These are phyloP conservation scores for Teunomyces kruisii DNA, from an alignment of 805 yeast genomes.

Conservation along the genomic window DNA sequence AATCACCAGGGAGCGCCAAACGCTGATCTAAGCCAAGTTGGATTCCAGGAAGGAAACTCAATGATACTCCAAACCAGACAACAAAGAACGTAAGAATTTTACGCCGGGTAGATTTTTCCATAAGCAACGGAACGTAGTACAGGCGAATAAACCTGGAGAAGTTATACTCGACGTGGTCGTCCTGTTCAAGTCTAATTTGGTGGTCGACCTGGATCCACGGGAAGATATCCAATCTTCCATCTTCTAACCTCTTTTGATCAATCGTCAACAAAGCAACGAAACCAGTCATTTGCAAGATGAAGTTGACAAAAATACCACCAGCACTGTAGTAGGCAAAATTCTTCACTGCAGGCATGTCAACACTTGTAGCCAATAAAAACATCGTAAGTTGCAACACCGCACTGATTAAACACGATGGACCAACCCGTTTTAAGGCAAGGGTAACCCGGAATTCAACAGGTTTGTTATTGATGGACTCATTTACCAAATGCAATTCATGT, in stretches of 20 bases:
- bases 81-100: conserved; percentile 54
- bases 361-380: conserved; percentile 74
- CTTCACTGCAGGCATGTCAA: conserved; percentile 93
- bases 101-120: conserved; percentile 47
- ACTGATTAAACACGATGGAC: conserved; percentile 83
- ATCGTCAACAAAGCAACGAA: conserved; percentile 71
- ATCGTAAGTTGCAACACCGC: conserved; percentile 77
- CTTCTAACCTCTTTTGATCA: conserved; percentile 63
- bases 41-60: conserved; percentile 67
- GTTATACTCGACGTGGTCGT: conserved; percentile 12
- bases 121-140: conserved; percentile 60
- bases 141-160: conserved; percentile 40
- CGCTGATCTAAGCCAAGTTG: conserved; percentile 86
- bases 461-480: conserved; percentile 38
- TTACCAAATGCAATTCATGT: conserved; percentile 67
- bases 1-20: conserved; percentile 78
- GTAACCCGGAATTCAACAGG: conserved; percentile 60
- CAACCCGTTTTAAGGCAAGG: conserved; percentile 66
- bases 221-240: conserved; percentile 57
- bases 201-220: conserved; percentile 46
- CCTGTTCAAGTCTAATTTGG: conserved; percentile 10
- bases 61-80: conserved; percentile 64
- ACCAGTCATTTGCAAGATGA: conserved; percentile 75
- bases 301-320: conserved; percentile 76
- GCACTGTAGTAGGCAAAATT: conserved; percentile 92